Evolutionary conservation across 495 filamentous ascomycete species (phyloP).

Genomic region (Melanomma pulvis-pyrius): DNA sequence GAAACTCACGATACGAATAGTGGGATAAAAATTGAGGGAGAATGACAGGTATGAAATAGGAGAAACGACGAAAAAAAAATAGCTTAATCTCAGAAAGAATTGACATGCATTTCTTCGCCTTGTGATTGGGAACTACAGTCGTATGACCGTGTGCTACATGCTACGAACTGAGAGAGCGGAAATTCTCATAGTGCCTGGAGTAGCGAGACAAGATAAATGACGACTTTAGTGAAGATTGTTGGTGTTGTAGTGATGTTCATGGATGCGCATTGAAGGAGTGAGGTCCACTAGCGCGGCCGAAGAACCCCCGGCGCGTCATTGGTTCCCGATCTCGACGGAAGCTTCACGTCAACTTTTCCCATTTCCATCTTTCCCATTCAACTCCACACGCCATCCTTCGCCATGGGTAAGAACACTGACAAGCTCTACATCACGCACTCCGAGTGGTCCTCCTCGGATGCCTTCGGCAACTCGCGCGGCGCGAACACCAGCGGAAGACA

Average conservation of each 20-base stretch:
- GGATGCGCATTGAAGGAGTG: not conserved
- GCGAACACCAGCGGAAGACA: constrained; percentile 30
- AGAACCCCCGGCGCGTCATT: constrained; percentile 14
- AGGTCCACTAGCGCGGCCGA: not conserved
- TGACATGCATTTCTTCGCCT: too few relatives aligned
- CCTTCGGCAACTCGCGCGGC: constrained; percentile 30
- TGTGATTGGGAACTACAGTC: too few relatives aligned
- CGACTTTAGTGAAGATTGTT: too few relatives aligned
- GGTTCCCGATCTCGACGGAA: not conserved
- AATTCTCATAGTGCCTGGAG: too few relatives aligned
- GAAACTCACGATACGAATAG: not conserved
- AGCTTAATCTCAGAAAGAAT: not conserved
- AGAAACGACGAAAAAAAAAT: not conserved
- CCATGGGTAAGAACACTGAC: constrained; percentile 39
- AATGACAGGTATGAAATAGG: not conserved
- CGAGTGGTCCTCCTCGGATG: constrained; percentile 38
- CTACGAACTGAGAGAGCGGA: too few relatives aligned
- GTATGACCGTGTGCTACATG: too few relatives aligned
- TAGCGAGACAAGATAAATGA: too few relatives aligned
- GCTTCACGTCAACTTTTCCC: not conserved
- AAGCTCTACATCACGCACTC: constrained; percentile 43
- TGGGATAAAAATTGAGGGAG: not conserved
- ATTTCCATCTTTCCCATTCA: not conserved
- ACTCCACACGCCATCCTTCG: not conserved
- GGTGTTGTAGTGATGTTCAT: too few relatives aligned